Evolutionary conservation across 2,329 filamentous ascomycete species (phyloP), one percentile per base, ranked within the genome.

Genomic region (Cytospora mali): DNA sequence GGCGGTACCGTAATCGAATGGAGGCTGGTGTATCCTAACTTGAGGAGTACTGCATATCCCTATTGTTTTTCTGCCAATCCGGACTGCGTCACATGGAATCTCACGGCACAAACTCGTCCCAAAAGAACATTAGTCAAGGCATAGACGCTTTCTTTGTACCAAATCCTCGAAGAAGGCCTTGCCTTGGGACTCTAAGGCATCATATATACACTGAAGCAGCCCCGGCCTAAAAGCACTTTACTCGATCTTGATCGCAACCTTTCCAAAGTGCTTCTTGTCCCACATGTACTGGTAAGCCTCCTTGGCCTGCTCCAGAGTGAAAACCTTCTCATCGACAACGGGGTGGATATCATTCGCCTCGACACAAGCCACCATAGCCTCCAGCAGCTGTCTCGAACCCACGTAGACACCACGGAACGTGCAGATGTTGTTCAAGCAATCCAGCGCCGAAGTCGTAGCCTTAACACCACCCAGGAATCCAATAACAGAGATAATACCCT

Each of bases 221-320:
- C 18, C 2, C 39, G 9, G 31, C 31, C 14, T 13, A 6, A 33
- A 33, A 23, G 16, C 14, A n/a, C 16, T n/a, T 68, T 70, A 77
- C 56, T 73, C 70, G 50, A 83, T 76, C 69, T 79, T 79, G 66
- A 86, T 80, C 3, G 73, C 74, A 50, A 86, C 67, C 72, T 87
- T 86, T 55, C 84, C 83, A 61, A 85, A 78, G 69, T 87, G 83
- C 67, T 80, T 81, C 70, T 83, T 75, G 27, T 73, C 77, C 79
- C 78, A 77, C 77, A 84, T 80, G 64, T 85, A 81, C 61, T 84
- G 73, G 69, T 83, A 86, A 0, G 83, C 84, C 60, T 78, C 74
- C 64, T 70, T 71, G 0, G 69, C 66, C 66, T 77, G 65, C 2
- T 76, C 76, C 13, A 81, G 69, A 0, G 58, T 68, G 64, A 81